phyloP scores from a whole-genome alignment of 78 protist species.

The slime mould (Dictyostelium discoideum) region DNA sequence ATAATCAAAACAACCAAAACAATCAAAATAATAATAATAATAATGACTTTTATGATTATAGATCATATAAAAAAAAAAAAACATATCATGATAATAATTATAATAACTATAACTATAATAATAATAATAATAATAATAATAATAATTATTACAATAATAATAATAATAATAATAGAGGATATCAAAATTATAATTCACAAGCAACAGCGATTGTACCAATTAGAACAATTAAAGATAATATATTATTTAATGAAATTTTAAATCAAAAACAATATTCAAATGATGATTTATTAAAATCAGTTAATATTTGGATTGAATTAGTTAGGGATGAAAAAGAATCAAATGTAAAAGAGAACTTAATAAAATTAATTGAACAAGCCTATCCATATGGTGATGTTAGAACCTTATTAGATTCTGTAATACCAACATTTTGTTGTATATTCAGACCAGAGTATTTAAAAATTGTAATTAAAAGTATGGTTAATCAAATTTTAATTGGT shows the following conservation, averaged over 20 bases:
- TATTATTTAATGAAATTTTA: conserved; percentile 2
- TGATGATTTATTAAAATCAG: neutral
- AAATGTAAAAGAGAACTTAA: neutral
- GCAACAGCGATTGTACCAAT: neutral
- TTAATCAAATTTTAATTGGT: neutral
- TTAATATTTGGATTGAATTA: conserved; percentile 1
- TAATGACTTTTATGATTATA: neutral
- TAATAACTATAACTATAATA: too few species aligned
- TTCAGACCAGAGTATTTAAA: conserved; percentile 4
- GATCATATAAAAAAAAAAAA: conserved; percentile 19
- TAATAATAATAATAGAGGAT: neutral
- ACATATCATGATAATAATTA: neutral
- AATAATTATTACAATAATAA: neutral
- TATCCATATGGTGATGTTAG: conserved; percentile 1
- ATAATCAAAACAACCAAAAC: neutral
- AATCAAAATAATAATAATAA: neutral
- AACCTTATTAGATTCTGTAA: neutral
- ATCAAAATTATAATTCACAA: neutral
- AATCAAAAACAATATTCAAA: neutral
- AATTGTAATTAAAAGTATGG: neutral
- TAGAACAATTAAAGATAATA: neutral
- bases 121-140: neutral
- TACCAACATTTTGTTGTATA: conserved; percentile 20
- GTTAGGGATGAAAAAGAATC: neutral
- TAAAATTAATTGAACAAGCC: neutral